A percentile compares a stretch with the other conserved stretches of the same genome.
These are phyloP conservation scores for Capsella rubella DNA, from an alignment of 441 rosid species.

Conservation along the genomic window DNA sequence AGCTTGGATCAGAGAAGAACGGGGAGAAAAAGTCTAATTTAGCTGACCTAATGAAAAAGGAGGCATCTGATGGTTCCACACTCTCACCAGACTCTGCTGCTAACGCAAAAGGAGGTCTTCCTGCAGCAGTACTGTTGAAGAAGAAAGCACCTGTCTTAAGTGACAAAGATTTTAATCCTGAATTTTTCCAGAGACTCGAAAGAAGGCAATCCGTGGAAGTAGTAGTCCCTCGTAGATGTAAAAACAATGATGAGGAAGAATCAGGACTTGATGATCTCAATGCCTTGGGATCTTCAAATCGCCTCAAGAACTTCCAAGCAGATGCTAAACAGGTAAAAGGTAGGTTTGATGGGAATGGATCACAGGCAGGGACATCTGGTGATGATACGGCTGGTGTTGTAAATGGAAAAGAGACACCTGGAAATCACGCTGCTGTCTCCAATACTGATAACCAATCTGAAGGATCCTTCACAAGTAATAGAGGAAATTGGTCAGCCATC, in stretches of 20 bases:
- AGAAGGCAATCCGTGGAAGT: slow-evolving; percentile 90
- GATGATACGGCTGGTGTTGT: slow-evolving; percentile 58
- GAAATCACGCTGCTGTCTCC: slow-evolving; percentile 59
- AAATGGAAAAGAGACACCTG: slow-evolving; percentile 62
- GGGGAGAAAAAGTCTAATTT: slow-evolving; percentile 54
- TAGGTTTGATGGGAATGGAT: slow-evolving; percentile 58
- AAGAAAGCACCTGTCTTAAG: slow-evolving; percentile 83
- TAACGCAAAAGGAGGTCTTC: slow-evolving; percentile 66
- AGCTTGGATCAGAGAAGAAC: slow-evolving; percentile 54
- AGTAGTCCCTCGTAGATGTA: slow-evolving; percentile 81
- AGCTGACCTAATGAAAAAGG: slow-evolving; percentile 54
- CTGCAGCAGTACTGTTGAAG: slow-evolving; percentile 85
- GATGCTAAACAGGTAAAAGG: slow-evolving; percentile 55
- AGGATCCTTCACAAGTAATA: slow-evolving; percentile 72
- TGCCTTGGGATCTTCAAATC: slow-evolving; percentile 58
- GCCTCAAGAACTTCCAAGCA: slow-evolving; percentile 54
- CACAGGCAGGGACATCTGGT: slow-evolving; percentile 62
- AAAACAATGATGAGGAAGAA: slow-evolving; percentile 65
- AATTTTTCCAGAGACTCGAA: slow-evolving; percentile 95
- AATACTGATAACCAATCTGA: slow-evolving; percentile 77
- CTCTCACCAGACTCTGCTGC: slow-evolving; percentile 51
- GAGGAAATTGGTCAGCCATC: slow-evolving; percentile 93
- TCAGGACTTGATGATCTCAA: slow-evolving; percentile 57
- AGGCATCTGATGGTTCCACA: slow-evolving; percentile 57
- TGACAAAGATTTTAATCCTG: slow-evolving; percentile 90